Base-by-base conservation (phyloP, 1,139 yeast species). In the Magnusiomyces starmeri region DNA sequence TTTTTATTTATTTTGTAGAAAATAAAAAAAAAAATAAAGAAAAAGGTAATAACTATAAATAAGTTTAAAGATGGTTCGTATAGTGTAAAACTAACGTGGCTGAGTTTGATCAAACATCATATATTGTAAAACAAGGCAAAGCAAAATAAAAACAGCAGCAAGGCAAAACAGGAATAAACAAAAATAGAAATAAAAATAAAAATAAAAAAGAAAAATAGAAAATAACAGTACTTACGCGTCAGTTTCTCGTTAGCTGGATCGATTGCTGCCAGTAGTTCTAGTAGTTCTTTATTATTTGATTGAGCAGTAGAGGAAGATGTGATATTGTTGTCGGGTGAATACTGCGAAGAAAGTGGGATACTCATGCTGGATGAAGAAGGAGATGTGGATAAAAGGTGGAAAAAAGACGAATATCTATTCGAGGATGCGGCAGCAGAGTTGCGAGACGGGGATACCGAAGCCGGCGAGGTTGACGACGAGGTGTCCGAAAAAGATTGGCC, bases 171-270 rank as follows among this genome's bases (percentile, higher is more conserved):
- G n/a, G n/a, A n/a, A n/a, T n/a, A n/a, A n/a, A n/a, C n/a, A n/a
- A n/a, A 14, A 39, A 7, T 39, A 4, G 7, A 24, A 39, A n/a
- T 4, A 39, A 39, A 18, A 39, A 21, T 14, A 16, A 35, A 35
- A 18, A 16, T 35, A 7, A 35, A 27, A 8, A 12, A 27, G 32
- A 7, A 27, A 32, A 32, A 12, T 14, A 32, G 42, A 39, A 39
- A 39, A 21, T 12, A 39, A 39, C 12, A 32, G n/a, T 7, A 34
- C 48, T 14, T 45, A 26, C 56, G 53, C 10, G 48, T 51, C 12
- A 53, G 47, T 24, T 48, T 37, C 40, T 53, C 56, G 35, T 53
- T 53, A 20, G 52, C 46, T 1, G 56, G 56, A 41, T 53, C 56
- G 4, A 53, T 52, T 48, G 44, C 26, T 2, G 56, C 56, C n/a